Percentiles rank a stretch among this genome's conserved stretches.
These are phyloP conservation scores for Suillus variegatus DNA, from an alignment of 768 basidiomycete genomes.

Conservation along the genomic window DNA sequence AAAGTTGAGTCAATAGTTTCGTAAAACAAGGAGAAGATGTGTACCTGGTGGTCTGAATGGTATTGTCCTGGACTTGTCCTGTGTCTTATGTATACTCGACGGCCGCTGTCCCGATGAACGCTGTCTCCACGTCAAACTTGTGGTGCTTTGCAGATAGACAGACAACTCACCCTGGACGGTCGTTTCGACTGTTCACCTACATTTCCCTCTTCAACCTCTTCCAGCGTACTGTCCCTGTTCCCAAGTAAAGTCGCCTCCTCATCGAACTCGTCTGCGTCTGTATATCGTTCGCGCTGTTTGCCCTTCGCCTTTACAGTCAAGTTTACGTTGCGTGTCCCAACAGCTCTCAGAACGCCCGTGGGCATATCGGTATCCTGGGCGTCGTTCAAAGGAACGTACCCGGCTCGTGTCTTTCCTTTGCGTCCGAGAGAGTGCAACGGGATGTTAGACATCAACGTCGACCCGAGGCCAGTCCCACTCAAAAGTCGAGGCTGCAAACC, in stretches of 20 bases:
- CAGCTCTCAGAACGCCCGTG: conserved; percentile 32
- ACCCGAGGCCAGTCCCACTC: conserved; percentile 5
- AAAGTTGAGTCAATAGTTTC: background rate
- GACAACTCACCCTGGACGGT: conserved; percentile 21
- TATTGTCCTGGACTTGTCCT: conserved; percentile 73
- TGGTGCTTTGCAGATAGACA: conserved; percentile 3
- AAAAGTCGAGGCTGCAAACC: background rate
- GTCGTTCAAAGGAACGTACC: conserved; percentile 45
- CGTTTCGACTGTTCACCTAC: conserved; percentile 29
- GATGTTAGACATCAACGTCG: conserved; percentile 64
- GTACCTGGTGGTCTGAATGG: conserved; percentile 75
- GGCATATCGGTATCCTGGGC: conserved; percentile 29
- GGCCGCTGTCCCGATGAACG: conserved; percentile 24
- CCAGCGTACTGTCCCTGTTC: conserved; percentile 35
- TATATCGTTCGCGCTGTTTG: conserved; percentile 50
- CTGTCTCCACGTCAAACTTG: conserved; percentile 11
- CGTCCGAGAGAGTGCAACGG: conserved; percentile 63
- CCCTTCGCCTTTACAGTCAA: conserved; percentile 29
- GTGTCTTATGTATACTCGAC: conserved; percentile 20
- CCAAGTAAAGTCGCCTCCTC: conserved; percentile 58
- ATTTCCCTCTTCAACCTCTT: conserved; percentile 40
- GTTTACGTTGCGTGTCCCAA: conserved; percentile 29
- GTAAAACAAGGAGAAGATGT: conserved; percentile 13
- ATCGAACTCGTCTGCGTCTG: conserved; percentile 64
- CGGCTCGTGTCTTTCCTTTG: conserved; percentile 45